A percentile compares a stretch with the other conserved stretches of the same genome.
Conservation (phyloP, 805 yeast species). For the Kazachstania psychrophila region DNA sequence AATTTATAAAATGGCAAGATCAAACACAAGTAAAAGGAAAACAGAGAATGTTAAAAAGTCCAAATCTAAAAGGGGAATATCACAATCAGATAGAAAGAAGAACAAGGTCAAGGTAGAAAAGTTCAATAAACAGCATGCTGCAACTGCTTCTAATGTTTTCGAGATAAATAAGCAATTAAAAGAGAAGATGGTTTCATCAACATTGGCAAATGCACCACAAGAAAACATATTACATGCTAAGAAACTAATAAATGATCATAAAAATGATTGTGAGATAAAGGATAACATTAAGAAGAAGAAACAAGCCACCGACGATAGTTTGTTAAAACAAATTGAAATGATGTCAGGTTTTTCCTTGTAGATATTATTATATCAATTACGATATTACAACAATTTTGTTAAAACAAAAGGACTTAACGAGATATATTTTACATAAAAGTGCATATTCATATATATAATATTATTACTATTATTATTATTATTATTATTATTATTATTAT, state of each 20-base stretch:
- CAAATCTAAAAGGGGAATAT: slow-evolving; percentile 9
- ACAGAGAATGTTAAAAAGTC: slow-evolving; percentile 3
- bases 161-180: slow-evolving; percentile 3
- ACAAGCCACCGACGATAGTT: slow-evolving; percentile 22
- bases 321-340: slow-evolving; percentile 28
- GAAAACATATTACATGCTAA: slow-evolving; percentile 14
- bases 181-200: background rate
- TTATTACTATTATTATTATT: too few relatives aligned
- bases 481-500: too few relatives aligned
- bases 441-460: slow-evolving; percentile 1
- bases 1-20: slow-evolving; percentile 2
- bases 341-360: slow-evolving; percentile 28
- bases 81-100: slow-evolving; percentile 21
- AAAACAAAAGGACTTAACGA: background rate
- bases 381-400: background rate
- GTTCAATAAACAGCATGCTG: slow-evolving; percentile 14
- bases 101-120: slow-evolving; percentile 19
- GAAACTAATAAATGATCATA: slow-evolving; percentile 19
- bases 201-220: background rate
- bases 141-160: slow-evolving; percentile 8
- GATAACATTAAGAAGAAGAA: slow-evolving; percentile 15
- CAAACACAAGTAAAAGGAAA: slow-evolving; percentile 7
- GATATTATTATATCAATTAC: background rate
- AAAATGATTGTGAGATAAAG: slow-evolving; percentile 20
- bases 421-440: background rate